These are phyloP conservation scores for Sphagnum fallax DNA, from an alignment of 228 moss, liverwort and hornwort species.

Conservation along the genomic window DNA sequence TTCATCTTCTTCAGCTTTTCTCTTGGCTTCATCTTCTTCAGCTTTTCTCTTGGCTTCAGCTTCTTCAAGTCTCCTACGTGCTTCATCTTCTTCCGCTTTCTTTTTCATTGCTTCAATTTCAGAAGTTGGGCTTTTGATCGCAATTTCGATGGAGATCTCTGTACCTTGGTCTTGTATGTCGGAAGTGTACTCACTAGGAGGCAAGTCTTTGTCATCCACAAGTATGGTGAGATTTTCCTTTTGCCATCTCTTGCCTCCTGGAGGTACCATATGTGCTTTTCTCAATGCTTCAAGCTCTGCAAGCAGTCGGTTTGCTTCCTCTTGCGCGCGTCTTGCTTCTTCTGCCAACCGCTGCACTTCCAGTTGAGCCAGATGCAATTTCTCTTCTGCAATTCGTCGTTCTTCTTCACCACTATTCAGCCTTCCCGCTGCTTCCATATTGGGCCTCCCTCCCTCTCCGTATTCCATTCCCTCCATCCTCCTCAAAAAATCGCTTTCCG, in stretches of 20 bases:
- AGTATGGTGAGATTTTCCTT: constrained; percentile 24
- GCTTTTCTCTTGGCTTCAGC: constrained; percentile 4
- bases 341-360: not conserved
- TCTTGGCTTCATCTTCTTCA: constrained; percentile 1
- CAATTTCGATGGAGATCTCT: constrained; percentile 32
- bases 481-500: constrained; percentile 10
- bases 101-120: not conserved
- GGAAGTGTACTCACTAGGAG: constrained; percentile 22
- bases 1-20: not conserved
- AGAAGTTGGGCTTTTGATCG: constrained; percentile 25
- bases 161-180: constrained; percentile 28
- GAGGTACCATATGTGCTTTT: not conserved
- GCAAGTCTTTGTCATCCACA: constrained; percentile 21
- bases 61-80: constrained; percentile 2
- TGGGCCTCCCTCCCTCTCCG: constrained; percentile 15
- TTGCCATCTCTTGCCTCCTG: constrained; percentile 16
- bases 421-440: constrained; percentile 7
- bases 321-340: constrained; percentile 6
- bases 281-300: constrained; percentile 3
- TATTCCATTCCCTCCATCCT: constrained; percentile 22
- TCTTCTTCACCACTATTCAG: constrained; percentile 10
- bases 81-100: not conserved
- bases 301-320: constrained; percentile 5
- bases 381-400: constrained; percentile 9
- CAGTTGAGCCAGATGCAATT: constrained; percentile 8